Base-by-base conservation (phyloP, 805 yeast genomes). In the Nakazawaea sp. region DNA sequence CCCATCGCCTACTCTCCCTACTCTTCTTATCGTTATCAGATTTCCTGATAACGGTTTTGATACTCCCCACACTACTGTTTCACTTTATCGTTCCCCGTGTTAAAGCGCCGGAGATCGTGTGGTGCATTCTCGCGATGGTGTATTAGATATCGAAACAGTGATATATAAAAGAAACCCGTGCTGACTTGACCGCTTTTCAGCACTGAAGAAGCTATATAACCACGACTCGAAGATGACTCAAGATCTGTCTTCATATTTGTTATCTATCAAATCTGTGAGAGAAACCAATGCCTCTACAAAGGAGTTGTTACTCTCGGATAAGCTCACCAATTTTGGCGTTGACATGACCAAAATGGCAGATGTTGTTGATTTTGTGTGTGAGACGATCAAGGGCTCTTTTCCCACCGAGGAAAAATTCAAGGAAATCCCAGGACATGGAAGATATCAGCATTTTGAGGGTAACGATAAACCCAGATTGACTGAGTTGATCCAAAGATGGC, bases 401-500 rank as follows among this genome's bases (percentile, higher is more conserved):
- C 68, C 66, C 0, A 56, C 62, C 3, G 56, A 67, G 9, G 59
- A 51, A 24, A 43, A 54, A 18, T 66, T 66, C 25, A 48, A 52
- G 3, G 44, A 53, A 1, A 78, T 78, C 36, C 83, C 85, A 4
- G 75, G 80, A 7, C 84, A 78, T 52, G 84, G 84, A 2, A 62
- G 85, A 39, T 77, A 78, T 73, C 81, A 75, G 46, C 84, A 78
- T 51, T 64, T 78, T 48, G 74, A 76, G 46, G 72, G 68, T 24
- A 72, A 72, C 27, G 66, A 61, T n/a, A 48, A 50, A 24, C 53
- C 52, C 13, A 64, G 83, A 28, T 59, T 77, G 29, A 68, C 64
- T 15, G 40, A 45, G 2, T 49, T 76, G 40, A 63, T 76, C 19
- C 48, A 43, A 2, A 40, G 49, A 20, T 69, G 77, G 68, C 39